Base-by-base conservation (phyloP, 2,329 filamentous ascomycete genomes). In the Tolypocladium nubicola region DNA sequence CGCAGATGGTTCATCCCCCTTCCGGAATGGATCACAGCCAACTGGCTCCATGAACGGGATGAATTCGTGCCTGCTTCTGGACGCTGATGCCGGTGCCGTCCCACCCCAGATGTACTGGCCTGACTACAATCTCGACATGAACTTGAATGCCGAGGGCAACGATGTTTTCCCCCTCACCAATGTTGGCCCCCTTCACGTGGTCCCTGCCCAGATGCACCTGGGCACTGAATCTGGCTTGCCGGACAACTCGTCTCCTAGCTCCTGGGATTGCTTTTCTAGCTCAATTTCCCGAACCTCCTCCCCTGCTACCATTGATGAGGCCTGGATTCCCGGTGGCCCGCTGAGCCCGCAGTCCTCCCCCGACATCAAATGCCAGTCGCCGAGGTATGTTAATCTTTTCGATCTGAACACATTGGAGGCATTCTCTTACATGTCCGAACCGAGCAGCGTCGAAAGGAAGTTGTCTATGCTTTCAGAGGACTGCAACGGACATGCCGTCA, bases 191-290 rank as follows among this genome's bases (percentile, higher is more conserved):
- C 70, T 82, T 65, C 80, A 83, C 61, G 78, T 84, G 67, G 76
- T 82, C 65, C 81, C 81, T 55, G 72, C 76, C 55, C 79, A 83
- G 62, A 79, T 82, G 71, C 76, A 77, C 61, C 68, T 82, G 64
- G 78, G 79, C 64, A 78, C 78, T 68, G 79, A 82, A 61, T 67
- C 76, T 50, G 75, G 72, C 61, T 65, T 81, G 58, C 67, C 74
- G 53, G 76, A 75, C 60, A 73, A 75, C 62, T 82, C 80, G 33
- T 80, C 81, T 13, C 73, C 75, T 54, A 73, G 76, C 57, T 77
- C 79, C 13, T 82, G 78, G 72, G 77, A 77, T 63, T 78, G 76
- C 62, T 75, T 79, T 62, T 81, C 78, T 66, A 78, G 78, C 59
- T 75, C 74, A 60, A 78, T 77, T 54, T 82, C 79, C 55, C 77